phyloP scores from a whole-genome alignment of 1,284 basidiomycete species.

The Pholiota adiposa region DNA sequence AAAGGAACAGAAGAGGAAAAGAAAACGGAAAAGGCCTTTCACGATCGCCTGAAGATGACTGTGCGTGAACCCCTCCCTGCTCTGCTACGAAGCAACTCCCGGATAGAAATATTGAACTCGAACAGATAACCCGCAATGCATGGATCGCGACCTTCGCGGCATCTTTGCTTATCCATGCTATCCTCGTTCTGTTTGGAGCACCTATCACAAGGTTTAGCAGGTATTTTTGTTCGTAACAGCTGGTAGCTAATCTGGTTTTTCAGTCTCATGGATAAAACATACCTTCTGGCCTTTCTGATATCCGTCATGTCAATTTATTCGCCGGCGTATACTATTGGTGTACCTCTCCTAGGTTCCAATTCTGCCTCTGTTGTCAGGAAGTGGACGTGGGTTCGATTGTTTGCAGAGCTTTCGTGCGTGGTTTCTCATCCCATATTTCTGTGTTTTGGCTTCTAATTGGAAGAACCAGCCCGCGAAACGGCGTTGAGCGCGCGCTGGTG shows the following conservation, averaged over 20 bases:
- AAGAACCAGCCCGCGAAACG: slow-evolving; percentile 58
- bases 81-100: slow-evolving; percentile 5
- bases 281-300: slow-evolving; percentile 70
- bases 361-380: slow-evolving; percentile 48
- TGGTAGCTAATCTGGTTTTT: slow-evolving; percentile 9
- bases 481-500: slow-evolving; percentile 78
- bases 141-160: slow-evolving; percentile 54
- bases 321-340: slow-evolving; percentile 72
- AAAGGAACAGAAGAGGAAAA: slow-evolving; percentile 38
- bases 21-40: slow-evolving; percentile 43
- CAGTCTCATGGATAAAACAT: slow-evolving; percentile 63
- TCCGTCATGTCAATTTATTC: slow-evolving; percentile 71
- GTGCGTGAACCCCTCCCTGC: slow-evolving; percentile 33
- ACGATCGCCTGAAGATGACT: slow-evolving; percentile 42
- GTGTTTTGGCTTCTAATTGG: slow-evolving; percentile 7
- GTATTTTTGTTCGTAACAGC: slow-evolving; percentile 13
- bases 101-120: slow-evolving; percentile 7
- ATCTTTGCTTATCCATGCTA: slow-evolving; percentile 50
- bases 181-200: slow-evolving; percentile 77
- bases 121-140: slow-evolving; percentile 54
- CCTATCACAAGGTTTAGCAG: slow-evolving; percentile 60
- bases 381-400: slow-evolving; percentile 75
- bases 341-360: slow-evolving; percentile 52
- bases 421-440: slow-evolving; percentile 6
- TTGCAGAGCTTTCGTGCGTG: slow-evolving; percentile 79